These are phyloP conservation scores for Alternaria triticimaculans DNA, from an alignment of 2,329 filamentous ascomycete species.

Conservation along the genomic window DNA sequence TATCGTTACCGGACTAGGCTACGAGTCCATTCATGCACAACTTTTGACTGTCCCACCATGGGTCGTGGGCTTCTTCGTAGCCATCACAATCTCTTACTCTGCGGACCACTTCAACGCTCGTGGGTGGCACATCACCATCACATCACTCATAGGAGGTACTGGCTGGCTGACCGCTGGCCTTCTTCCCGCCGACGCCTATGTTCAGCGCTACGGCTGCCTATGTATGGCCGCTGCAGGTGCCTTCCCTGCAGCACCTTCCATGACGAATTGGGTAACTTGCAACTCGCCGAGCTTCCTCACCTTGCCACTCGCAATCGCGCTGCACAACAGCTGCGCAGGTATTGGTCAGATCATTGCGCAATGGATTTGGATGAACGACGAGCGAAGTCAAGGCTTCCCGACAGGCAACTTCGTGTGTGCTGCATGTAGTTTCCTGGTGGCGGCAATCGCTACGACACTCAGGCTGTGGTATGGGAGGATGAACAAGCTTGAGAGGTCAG, in stretches of 20 bases:
- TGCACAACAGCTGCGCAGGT: conserved; percentile 3
- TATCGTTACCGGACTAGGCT: conserved; percentile 66
- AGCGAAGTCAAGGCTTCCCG: neutral
- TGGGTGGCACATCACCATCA: conserved; percentile 6
- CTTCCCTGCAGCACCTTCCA: conserved; percentile 7
- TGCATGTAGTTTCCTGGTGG: neutral
- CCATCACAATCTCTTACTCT: conserved; percentile 33
- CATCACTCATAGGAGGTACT: neutral
- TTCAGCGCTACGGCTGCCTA: conserved; percentile 4
- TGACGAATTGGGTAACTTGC: conserved; percentile 6
- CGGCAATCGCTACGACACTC: neutral
- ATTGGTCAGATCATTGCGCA: conserved; percentile 3
- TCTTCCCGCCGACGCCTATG: conserved; percentile 3
- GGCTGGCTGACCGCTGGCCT: conserved; percentile 7
- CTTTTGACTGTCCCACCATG: conserved; percentile 70
- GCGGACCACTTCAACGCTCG: conserved; percentile 23
- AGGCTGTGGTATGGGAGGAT: conserved; percentile 3
- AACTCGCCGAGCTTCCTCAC: conserved; percentile 9
- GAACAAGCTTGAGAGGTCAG: conserved; percentile 3
- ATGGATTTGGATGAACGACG: conserved; percentile 2
- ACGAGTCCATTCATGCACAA: conserved; percentile 64
- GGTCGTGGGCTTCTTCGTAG: conserved; percentile 52
- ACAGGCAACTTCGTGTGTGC: conserved; percentile 2
- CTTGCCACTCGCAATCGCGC: neutral
- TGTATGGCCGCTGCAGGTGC: conserved; percentile 7